Evolutionary conservation across 2,329 filamentous ascomycete species (phyloP), one percentile per base, ranked within the genome.

Genomic region (Aspergillaceae sp.): DNA sequence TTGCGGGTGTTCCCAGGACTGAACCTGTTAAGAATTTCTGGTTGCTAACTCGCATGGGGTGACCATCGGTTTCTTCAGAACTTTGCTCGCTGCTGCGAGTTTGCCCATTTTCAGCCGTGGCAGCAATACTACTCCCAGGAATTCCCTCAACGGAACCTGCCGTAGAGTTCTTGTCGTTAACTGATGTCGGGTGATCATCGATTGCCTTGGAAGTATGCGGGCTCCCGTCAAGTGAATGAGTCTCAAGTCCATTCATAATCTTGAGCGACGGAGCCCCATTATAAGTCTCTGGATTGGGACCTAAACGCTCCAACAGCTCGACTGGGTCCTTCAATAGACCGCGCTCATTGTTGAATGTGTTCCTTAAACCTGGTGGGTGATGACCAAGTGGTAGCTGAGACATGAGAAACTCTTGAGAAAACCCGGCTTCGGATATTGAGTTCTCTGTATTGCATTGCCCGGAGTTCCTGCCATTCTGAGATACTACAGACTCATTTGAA

Each of bases 331-430:
- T 19, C 19, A 19, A 19, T 19, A 19, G 19, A 19, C 19, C 2
- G 19, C 19, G 19, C 2, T 19, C 19, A 19, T 19, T 19, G 40
- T 44, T 38, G 36, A 30, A 30, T 26, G 28, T 29, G 26, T 4
- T 28, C 28, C 46, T 46, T 27, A 33, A 47, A 42, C n/a, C 40
- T 7, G 7, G 30, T 43, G 6, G 32, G 30, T 8, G 29, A 35
- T 56, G 11, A 27, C 29, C 27, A 19, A 44, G 27, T 28, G 52
- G 45, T 11, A 51, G 26, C 32, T 63, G 60, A 5, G 58, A 60
- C 32, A 52, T 47, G n/a, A 62, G 49, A 27, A 27, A 29, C 29
- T 48, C 42, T 44, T 61, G 53, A 11, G 51, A 50, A 10, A 43
- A 7, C 11, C 42, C 42, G 28, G 32, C 8, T 10, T 43, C 42